A percentile compares a stretch with the other conserved stretches of the same genome.
These are phyloP conservation scores for Thermothielavioides terrestris DNA, from an alignment of 495 filamentous ascomycete species.

Conservation along the genomic window DNA sequence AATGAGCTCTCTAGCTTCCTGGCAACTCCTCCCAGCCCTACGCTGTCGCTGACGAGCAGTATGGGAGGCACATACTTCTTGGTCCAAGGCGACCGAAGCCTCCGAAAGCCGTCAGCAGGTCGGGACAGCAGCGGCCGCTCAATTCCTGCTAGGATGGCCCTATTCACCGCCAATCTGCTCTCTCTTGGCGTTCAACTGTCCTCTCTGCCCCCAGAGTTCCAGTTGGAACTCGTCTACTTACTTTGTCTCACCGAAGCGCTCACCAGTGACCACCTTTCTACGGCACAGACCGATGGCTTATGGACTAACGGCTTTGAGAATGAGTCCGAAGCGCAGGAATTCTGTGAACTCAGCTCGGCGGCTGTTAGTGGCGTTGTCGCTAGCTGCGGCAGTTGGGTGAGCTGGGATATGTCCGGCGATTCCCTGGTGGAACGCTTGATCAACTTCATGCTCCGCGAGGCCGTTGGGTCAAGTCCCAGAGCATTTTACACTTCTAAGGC, in stretches of 20 bases:
- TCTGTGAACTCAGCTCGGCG: constrained; percentile 48
- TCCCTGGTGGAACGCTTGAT: constrained; percentile 29
- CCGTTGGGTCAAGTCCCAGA: constrained; percentile 22
- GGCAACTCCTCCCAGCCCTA: constrained; percentile 45
- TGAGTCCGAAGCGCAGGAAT: constrained; percentile 52
- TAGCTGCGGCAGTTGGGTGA: constrained; percentile 22
- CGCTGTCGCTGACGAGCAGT: constrained; percentile 62
- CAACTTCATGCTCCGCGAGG: constrained; percentile 28
- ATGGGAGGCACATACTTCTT: constrained; percentile 65
- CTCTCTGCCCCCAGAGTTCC: constrained; percentile 22
- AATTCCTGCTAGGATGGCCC: constrained; percentile 60
- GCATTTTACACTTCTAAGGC: constrained; percentile 45
- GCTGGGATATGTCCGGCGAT: constrained; percentile 17
- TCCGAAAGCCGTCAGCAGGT: constrained; percentile 17
- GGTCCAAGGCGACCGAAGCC: constrained; percentile 35
- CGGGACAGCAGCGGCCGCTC: constrained; percentile 63
- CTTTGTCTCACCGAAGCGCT: constrained; percentile 34
- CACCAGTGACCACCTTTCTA: constrained; percentile 37
- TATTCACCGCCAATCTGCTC: constrained; percentile 54
- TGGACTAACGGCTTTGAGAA: constrained; percentile 37
- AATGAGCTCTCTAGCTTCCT: constrained; percentile 51
- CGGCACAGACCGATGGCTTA: constrained; percentile 24
- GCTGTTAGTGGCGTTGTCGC: constrained; percentile 45
- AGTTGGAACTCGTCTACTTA: constrained; percentile 33
- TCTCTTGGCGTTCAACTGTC: constrained; percentile 23